Percentiles rank a stretch among this genome's conserved stretches.
phyloP scores from a whole-genome alignment of 73 alveolate genomes.

The Paramecium caudatum region DNA sequence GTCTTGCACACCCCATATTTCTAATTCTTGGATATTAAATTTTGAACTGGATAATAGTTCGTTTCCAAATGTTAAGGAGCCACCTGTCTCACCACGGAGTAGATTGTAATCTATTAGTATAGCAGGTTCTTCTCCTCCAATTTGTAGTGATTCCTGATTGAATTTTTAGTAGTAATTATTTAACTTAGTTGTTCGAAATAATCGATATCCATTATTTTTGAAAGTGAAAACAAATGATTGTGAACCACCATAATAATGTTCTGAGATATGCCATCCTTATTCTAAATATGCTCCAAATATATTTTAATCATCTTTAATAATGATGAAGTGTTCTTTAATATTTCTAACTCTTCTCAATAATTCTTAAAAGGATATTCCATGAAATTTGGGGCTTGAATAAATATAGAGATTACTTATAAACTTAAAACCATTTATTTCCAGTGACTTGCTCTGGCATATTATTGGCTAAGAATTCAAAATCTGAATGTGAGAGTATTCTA shows the following conservation, averaged over 20 bases:
- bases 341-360: constrained; percentile 17
- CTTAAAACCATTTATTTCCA: constrained; percentile 16
- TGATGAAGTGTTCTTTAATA: not conserved
- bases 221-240: constrained; percentile 13
- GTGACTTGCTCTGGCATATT: not conserved
- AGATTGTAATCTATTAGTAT: not conserved
- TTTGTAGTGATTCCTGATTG: not conserved
- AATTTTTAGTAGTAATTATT: not conserved
- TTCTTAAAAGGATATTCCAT: constrained; percentile 30
- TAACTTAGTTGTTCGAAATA: not conserved
- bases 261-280: constrained; percentile 22
- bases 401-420: not conserved
- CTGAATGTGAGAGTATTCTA: not conserved
- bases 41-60: not conserved
- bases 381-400: not conserved
- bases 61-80: constrained; percentile 32
- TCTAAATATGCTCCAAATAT: constrained; percentile 52
- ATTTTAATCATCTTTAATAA: constrained; percentile 12
- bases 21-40: constrained; percentile 5
- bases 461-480: not conserved
- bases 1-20: constrained; percentile 60
- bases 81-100: not conserved
- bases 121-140: constrained; percentile 40
- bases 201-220: not conserved
- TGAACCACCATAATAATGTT: constrained; percentile 38